Percentiles rank a stretch among this genome's conserved stretches.
These are phyloP conservation scores for Pseudogymnoascus sp. DNA, from an alignment of 2,329 filamentous ascomycete genomes.

Conservation along the genomic window DNA sequence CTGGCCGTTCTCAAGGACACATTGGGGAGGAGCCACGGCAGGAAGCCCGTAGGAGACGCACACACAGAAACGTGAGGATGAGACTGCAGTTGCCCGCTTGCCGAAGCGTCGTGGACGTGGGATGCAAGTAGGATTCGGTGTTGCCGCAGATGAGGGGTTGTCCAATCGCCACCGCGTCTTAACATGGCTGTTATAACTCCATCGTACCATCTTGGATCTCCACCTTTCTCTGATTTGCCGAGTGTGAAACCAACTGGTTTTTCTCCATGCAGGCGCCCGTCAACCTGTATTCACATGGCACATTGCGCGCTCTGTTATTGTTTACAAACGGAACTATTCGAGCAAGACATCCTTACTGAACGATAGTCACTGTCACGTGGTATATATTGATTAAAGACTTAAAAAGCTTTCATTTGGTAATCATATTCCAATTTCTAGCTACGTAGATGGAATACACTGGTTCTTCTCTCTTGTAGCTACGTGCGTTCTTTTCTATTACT, in stretches of 20 bases:
- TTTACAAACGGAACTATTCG: slow-evolving; percentile 7
- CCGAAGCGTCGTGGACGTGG: not conserved
- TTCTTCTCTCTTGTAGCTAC: no score
- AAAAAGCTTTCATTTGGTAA: no score
- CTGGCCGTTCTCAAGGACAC: not conserved
- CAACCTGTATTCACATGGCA: not conserved
- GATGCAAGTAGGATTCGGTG: slow-evolving; percentile 1
- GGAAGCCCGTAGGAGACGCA: not conserved
- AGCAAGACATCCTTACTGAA: not conserved
- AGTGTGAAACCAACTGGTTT: not conserved
- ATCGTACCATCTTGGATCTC: not conserved
- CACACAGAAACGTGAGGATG: slow-evolving; percentile 5
- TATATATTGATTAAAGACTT: no score
- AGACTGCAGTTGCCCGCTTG: slow-evolving; percentile 3
- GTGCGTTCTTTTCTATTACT: no score
- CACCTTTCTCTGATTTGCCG: slow-evolving; percentile 3
- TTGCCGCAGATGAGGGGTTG: slow-evolving; percentile 5
- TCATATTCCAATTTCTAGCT: no score
- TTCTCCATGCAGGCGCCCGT: slow-evolving; percentile 2
- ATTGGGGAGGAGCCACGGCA: not conserved
- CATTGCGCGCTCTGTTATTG: not conserved
- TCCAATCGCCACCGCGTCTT: slow-evolving; percentile 2
- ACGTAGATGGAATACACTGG: no score
- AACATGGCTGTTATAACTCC: not conserved
- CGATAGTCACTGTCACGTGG: no score